These are phyloP conservation scores for Coemansia sp. DNA, from an alignment of 192 early-diverging fungal genomes.

Conservation along the genomic window DNA sequence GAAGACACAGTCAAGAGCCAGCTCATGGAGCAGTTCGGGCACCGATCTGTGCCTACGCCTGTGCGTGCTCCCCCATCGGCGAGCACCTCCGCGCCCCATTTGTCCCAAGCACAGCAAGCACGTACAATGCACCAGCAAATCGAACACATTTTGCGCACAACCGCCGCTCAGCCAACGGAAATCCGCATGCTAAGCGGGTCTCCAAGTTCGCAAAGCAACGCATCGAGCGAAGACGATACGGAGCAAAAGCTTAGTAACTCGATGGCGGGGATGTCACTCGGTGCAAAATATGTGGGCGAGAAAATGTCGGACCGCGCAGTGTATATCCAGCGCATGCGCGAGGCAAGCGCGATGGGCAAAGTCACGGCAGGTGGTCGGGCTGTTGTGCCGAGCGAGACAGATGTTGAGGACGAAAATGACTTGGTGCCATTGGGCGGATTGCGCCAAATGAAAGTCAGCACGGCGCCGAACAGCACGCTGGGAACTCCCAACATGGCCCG, in stretches of 20 bases:
- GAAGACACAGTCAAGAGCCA: constrained; percentile 8
- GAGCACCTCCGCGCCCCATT: not conserved
- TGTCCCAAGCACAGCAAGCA: not conserved
- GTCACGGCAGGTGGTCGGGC: constrained; percentile 15
- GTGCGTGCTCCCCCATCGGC: not conserved
- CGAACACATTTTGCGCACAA: not conserved
- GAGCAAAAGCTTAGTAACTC: constrained; percentile 28
- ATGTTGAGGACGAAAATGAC: constrained; percentile 35
- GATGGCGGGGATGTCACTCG: constrained; percentile 36
- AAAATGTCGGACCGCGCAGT: constrained; percentile 33
- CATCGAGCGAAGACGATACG: constrained; percentile 40
- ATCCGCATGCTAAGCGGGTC: constrained; percentile 7
- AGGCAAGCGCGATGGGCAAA: constrained; percentile 44
- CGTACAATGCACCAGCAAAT: constrained; percentile 6
- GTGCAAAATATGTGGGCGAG: not conserved
- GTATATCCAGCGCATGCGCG: constrained; percentile 43
- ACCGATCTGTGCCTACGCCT: not conserved
- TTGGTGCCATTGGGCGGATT: constrained; percentile 39
- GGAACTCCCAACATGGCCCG: not conserved
- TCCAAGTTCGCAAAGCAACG: constrained; percentile 27
- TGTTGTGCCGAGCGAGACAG: not conserved
- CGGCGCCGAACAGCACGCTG: not conserved
- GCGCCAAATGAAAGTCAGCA: constrained; percentile 13
- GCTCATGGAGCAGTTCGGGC: constrained; percentile 26
- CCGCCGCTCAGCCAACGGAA: not conserved